Percentiles rank a stretch among this genome's conserved stretches.
These are phyloP conservation scores for Helotiales sp. DNA, from an alignment of 2,329 filamentous ascomycete genomes.

Conservation along the genomic window DNA sequence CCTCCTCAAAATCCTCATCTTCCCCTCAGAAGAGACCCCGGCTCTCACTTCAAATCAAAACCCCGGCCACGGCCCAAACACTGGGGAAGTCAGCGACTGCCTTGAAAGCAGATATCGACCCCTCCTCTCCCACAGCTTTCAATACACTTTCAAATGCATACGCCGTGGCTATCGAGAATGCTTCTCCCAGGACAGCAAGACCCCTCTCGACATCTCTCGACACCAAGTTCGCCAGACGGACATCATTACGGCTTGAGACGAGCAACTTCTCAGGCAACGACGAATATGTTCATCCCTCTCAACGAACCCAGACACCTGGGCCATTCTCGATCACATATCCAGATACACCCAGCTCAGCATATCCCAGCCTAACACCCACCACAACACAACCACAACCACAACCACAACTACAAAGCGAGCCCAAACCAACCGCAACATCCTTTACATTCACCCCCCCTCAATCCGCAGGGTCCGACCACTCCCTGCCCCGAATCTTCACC, in stretches of 20 bases:
- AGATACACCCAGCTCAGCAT: constrained; percentile 42
- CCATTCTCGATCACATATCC: constrained; percentile 42
- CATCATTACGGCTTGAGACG: constrained; percentile 41
- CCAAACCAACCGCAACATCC: constrained; percentile 28
- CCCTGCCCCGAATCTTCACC: constrained; percentile 36
- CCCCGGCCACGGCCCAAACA: constrained; percentile 48
- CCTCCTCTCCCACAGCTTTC: constrained; percentile 65
- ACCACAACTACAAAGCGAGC: constrained; percentile 18
- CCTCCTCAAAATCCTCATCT: constrained; percentile 28
- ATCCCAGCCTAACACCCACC: constrained; percentile 31
- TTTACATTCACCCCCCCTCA: constrained; percentile 44
- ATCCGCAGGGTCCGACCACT: constrained; percentile 39
- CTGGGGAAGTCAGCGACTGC: constrained; percentile 50
- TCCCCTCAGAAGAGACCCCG: constrained; percentile 51
- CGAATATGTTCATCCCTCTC: constrained; percentile 36
- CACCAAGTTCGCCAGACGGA: constrained; percentile 51
- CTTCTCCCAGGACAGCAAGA: constrained; percentile 52
- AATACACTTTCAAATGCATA: constrained; percentile 72
- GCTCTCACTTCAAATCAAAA: constrained; percentile 61
- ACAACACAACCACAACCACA: constrained; percentile 31
- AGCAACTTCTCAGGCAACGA: constrained; percentile 27
- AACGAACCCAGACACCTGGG: constrained; percentile 42
- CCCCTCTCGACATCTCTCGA: constrained; percentile 22
- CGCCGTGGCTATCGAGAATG: constrained; percentile 64
- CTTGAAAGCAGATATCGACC: constrained; percentile 53